Base-by-base conservation (phyloP, 177 flowering plant species). In the Tripterygium wilfordii region DNA sequence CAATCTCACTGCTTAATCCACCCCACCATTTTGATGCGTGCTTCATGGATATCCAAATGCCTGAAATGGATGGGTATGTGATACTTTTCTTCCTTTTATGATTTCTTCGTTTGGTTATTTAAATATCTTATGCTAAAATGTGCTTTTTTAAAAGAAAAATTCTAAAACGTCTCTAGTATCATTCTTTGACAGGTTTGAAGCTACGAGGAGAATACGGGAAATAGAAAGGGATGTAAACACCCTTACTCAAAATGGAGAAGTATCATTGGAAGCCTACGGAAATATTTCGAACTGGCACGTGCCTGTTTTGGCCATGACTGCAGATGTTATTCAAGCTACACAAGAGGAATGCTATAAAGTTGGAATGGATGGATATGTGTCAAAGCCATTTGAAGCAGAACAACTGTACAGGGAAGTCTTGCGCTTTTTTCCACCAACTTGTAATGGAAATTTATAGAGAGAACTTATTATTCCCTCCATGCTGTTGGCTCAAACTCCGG, bases 41-140 rank as follows among this genome's bases (percentile, higher is more conserved):
- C 77, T 90, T 90, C 76, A 90, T 90, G 98, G 98, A 90, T 60
- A 83, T 90, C 66, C 98, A 90, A 55, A 90, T 90, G 98, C 98
- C 98, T 10, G 95, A 87, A 64, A 90, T 90, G 98, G 98, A 90
- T 51, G 98, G 98, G 96, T 89, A 75, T 37, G 87, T 61, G 7
- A 36, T 19, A 12, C 19, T 10, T 18, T 44, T 25, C 13, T 38
- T 46, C n/a, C n/a, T n/a, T n/a, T n/a, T n/a, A n/a, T n/a, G n/a
- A n/a, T n/a, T n/a, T n/a, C n/a, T n/a, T n/a, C n/a, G n/a, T n/a
- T n/a, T n/a, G n/a, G n/a, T n/a, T n/a, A n/a, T 36, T 10, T 36
- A n/a, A n/a, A n/a, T n/a, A n/a, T n/a, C 3, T 15, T 2, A 2
- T 36, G 19, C 39, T n/a, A 15, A 15, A 6, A 30, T 30, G 8